A percentile compares a stretch with the other conserved stretches of the same genome.
Evolutionary conservation across 1,284 basidiomycete genomes (phyloP).

Genomic region (Lentinula novae-zelandiae): DNA sequence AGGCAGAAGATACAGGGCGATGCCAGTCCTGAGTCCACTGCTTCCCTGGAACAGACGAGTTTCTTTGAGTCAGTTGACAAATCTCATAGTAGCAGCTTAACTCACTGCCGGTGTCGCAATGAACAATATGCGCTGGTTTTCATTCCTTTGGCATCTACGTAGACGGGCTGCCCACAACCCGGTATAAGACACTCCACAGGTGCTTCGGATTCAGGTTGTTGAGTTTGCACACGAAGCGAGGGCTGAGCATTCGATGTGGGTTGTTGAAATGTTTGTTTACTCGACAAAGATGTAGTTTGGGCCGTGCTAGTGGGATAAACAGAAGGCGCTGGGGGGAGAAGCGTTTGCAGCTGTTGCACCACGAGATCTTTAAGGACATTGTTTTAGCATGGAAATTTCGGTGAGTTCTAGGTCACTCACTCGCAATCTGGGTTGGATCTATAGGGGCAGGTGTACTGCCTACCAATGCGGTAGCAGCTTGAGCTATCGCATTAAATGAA

Average conservation of each 20-base stretch:
- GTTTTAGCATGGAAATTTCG: conserved; percentile 30
- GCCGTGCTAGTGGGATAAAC: conserved; percentile 22
- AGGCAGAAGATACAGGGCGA: conserved; percentile 51
- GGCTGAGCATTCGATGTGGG: not conserved
- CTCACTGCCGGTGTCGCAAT: conserved; percentile 47
- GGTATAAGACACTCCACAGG: conserved; percentile 41
- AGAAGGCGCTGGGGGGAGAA: conserved; percentile 16
- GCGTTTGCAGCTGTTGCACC: conserved; percentile 24
- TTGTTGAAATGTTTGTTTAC: not conserved
- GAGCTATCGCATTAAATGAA: not conserved
- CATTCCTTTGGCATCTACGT: conserved; percentile 40
- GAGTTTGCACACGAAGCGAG: not conserved
- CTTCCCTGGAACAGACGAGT: conserved; percentile 33
- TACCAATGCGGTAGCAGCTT: conserved; percentile 3
- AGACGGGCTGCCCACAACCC: conserved; percentile 46
- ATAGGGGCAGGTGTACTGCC: not conserved
- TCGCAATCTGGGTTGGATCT: conserved; percentile 13
- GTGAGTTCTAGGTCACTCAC: conserved; percentile 33
- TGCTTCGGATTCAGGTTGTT: conserved; percentile 13
- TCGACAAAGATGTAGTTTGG: not conserved
- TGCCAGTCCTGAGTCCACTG: conserved; percentile 40
- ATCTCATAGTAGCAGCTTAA: conserved; percentile 7
- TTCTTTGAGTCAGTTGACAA: not conserved
- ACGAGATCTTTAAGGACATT: not conserved
- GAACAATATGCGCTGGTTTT: conserved; percentile 49